Evolutionary conservation across 345 rosid genomes (phyloP).

Genomic region (Arabis alpina): DNA sequence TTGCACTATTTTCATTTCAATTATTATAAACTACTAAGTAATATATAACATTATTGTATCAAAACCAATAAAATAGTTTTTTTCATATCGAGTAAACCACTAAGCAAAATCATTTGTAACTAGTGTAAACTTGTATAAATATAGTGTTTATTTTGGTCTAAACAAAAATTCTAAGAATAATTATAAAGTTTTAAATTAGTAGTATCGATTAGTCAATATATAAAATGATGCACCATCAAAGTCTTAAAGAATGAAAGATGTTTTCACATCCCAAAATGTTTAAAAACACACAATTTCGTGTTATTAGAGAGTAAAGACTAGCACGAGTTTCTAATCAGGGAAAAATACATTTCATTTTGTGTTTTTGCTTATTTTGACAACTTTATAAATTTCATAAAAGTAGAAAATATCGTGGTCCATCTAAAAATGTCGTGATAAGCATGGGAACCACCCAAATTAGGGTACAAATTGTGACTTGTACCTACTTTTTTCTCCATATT

Average conservation of each 20-base stretch:
- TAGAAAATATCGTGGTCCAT: slow-evolving; percentile 42
- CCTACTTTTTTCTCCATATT: slow-evolving; percentile 37
- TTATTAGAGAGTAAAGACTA: slow-evolving; percentile 31
- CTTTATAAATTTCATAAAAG: slow-evolving; percentile 40
- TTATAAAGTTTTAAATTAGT: slow-evolving; percentile 1
- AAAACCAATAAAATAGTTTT: too few relatives aligned
- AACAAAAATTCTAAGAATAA: background rate
- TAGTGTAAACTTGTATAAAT: background rate
- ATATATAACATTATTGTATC: too few relatives aligned
- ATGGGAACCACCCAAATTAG: slow-evolving; percentile 45
- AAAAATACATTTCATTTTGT: slow-evolving; percentile 27
- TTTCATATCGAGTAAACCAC: too few relatives aligned
- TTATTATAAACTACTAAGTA: too few relatives aligned
- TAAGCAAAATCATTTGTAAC: too few relatives aligned
- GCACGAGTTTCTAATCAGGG: slow-evolving; percentile 40
- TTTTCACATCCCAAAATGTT: slow-evolving; percentile 28
- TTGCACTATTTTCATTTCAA: too few relatives aligned
- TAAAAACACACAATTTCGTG: slow-evolving; percentile 23
- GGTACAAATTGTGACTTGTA: slow-evolving; percentile 40
- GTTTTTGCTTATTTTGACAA: slow-evolving; percentile 43
- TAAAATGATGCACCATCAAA: background rate
- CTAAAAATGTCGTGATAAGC: slow-evolving; percentile 40
- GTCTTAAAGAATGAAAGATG: slow-evolving; percentile 28
- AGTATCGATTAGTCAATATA: slow-evolving; percentile 20
- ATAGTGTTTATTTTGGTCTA: slow-evolving; percentile 10